Percentiles rank a stretch among this genome's conserved stretches.
These are phyloP conservation scores for Malus domestica DNA, from an alignment of 306 rosid species.

Conservation along the genomic window DNA sequence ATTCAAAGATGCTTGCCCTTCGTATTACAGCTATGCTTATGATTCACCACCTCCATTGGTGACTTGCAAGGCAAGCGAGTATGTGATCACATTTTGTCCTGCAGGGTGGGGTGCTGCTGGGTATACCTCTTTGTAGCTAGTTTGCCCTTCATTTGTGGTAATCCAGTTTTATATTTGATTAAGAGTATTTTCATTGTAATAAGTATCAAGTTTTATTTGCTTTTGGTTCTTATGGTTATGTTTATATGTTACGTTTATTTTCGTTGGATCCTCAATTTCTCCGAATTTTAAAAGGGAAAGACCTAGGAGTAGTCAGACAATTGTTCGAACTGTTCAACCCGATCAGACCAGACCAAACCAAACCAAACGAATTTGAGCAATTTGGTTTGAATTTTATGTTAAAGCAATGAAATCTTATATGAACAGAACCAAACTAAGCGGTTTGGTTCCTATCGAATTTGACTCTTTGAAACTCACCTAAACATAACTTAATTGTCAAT, in stretches of 20 bases:
- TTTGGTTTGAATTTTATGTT: not conserved
- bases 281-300: not conserved
- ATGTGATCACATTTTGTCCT: constrained; percentile 66
- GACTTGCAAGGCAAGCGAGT: constrained; percentile 49
- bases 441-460: too few species aligned
- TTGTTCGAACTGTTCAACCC: not conserved
- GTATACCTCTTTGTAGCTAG: constrained; percentile 14
- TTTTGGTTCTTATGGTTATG: not conserved
- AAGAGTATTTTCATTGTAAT: not conserved
- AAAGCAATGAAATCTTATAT: not conserved
- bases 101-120: constrained; percentile 39
- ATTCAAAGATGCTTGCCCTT: constrained; percentile 73
- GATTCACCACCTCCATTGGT: constrained; percentile 63
- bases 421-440: too few species aligned
- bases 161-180: not conserved
- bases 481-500: not conserved
- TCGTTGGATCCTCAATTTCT: not conserved
- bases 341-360: too few species aligned
- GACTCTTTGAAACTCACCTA: not conserved
- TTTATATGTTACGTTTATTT: not conserved
- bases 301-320: not conserved
- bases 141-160: not conserved
- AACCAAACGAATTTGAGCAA: not conserved
- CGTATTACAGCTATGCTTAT: constrained; percentile 70
- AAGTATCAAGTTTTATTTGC: not conserved